Evolutionary conservation across 164 flowering plant genomes (phyloP).

Genomic region (Vitis amurensis): DNA sequence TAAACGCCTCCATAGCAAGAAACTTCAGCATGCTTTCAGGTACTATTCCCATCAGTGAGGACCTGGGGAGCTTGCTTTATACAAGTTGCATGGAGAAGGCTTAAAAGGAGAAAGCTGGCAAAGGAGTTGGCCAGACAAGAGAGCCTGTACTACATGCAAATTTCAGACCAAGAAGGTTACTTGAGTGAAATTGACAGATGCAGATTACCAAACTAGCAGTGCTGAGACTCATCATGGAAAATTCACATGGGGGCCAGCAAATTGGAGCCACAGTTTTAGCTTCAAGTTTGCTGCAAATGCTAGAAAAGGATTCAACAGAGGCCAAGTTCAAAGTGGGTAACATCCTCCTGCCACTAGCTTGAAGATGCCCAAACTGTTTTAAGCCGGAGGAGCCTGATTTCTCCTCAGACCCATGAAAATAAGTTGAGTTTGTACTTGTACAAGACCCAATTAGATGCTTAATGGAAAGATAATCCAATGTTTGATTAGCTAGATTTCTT

Average conservation of each 20-base stretch:
- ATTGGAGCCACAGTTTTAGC: conserved; percentile 46
- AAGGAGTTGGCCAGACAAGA: conserved; percentile 45
- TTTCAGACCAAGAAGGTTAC: conserved; percentile 7
- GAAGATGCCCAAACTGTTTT: conserved; percentile 49
- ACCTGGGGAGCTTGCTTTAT: conserved; percentile 57
- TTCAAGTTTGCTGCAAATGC: conserved; percentile 52
- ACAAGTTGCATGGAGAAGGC: conserved; percentile 52
- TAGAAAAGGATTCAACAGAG: conserved; percentile 25
- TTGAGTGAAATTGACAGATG: not conserved
- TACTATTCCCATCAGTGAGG: conserved; percentile 66
- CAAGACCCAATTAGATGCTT: not conserved
- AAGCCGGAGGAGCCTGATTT: conserved; percentile 55
- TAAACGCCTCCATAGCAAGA: conserved; percentile 56
- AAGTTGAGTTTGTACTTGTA: not conserved
- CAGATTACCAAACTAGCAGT: not conserved
- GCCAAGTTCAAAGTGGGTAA: no score
- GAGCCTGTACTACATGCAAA: conserved; percentile 16
- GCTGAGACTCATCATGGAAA: conserved; percentile 3
- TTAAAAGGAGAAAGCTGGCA: conserved; percentile 30
- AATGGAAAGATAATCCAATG: no score
- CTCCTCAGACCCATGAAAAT: conserved; percentile 14
- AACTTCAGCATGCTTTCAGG: conserved; percentile 53
- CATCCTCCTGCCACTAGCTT: conserved; percentile 12
- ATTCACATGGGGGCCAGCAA: conserved; percentile 8
- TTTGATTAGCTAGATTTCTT: no score